These are phyloP conservation scores for Mycoemilia scoparia DNA, from an alignment of 192 early-diverging fungal species.

Conservation along the genomic window DNA sequence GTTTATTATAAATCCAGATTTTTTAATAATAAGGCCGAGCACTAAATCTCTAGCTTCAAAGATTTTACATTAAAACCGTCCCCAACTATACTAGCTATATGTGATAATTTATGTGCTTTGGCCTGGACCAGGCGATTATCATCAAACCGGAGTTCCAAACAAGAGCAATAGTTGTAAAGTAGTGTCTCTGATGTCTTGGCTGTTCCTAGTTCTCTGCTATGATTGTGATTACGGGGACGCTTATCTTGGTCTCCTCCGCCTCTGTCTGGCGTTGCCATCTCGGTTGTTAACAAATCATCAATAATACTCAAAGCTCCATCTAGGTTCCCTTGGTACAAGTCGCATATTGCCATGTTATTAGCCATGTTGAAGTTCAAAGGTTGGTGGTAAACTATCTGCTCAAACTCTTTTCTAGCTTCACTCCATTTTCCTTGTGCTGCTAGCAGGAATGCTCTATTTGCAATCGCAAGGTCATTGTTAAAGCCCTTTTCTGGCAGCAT, in stretches of 20 bases:
- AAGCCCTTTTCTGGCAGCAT: conserved; percentile 1
- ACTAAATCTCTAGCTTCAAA: conserved; percentile 18
- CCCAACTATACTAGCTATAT: conserved; percentile 23
- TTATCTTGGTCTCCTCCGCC: too few relatives aligned
- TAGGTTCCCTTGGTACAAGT: conserved; percentile 21
- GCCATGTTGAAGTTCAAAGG: conserved; percentile 9
- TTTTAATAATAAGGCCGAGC: too few relatives aligned
- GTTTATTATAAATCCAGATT: too few relatives aligned
- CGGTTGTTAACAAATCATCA: conserved; percentile 16
- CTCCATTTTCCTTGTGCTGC: conserved; percentile 18
- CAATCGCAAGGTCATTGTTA: conserved; percentile 7
- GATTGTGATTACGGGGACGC: too few relatives aligned
- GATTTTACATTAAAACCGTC: conserved; percentile 16
- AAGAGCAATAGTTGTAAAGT: conserved; percentile 25
- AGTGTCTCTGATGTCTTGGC: conserved; percentile 18
- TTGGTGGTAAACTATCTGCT: background rate
- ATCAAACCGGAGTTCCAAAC: conserved; percentile 22
- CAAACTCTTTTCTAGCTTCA: conserved; percentile 9
- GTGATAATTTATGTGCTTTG: conserved; percentile 15
- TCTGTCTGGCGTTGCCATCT: conserved; percentile 6
- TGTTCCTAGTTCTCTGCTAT: too few relatives aligned
- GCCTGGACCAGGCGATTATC: conserved; percentile 9
- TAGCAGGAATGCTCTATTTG: conserved; percentile 19
- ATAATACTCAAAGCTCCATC: conserved; percentile 14
- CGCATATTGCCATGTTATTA: conserved; percentile 20